phyloP scores from a whole-genome alignment of 2,329 filamentous ascomycete species.

The Ambrosiella xylebori region DNA sequence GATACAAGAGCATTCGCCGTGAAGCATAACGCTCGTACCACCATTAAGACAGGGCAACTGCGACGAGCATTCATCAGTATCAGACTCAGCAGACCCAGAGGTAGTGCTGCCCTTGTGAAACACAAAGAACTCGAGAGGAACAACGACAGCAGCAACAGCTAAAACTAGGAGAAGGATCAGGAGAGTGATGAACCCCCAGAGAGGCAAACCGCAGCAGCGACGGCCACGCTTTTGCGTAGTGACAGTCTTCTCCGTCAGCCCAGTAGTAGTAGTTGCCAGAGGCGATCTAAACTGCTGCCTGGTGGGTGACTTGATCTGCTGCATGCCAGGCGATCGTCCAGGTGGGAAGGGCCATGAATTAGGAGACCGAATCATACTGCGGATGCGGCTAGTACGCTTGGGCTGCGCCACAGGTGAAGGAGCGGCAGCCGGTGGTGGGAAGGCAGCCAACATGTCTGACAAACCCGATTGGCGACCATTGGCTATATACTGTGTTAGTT shows the following conservation, averaged over 20 bases:
- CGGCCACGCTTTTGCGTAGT: constrained; percentile 26
- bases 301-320: neutral
- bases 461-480: constrained; percentile 35
- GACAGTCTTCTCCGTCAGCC: constrained; percentile 11
- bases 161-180: constrained; percentile 50
- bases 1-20: constrained; percentile 62
- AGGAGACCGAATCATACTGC: constrained; percentile 25
- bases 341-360: constrained; percentile 33
- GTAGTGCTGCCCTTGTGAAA: constrained; percentile 26
- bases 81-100: constrained; percentile 19
- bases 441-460: constrained; percentile 49
- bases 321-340: constrained; percentile 11
- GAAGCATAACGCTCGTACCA: constrained; percentile 54
- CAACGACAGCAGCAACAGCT: constrained; percentile 62
- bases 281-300: constrained; percentile 10
- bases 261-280: constrained; percentile 3
- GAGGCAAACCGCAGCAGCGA: constrained; percentile 67
- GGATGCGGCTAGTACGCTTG: constrained; percentile 17
- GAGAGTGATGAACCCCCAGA: constrained; percentile 57
- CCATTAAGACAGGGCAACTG: constrained; percentile 59
- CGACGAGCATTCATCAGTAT: constrained; percentile 37
- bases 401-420: constrained; percentile 20
- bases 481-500: constrained; percentile 14
- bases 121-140: constrained; percentile 54
- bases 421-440: constrained; percentile 36